Percentiles rank a stretch among this genome's conserved stretches.
phyloP scores from a whole-genome alignment of 2,329 filamentous ascomycete species.

The Aureobasidium leucospermi region DNA sequence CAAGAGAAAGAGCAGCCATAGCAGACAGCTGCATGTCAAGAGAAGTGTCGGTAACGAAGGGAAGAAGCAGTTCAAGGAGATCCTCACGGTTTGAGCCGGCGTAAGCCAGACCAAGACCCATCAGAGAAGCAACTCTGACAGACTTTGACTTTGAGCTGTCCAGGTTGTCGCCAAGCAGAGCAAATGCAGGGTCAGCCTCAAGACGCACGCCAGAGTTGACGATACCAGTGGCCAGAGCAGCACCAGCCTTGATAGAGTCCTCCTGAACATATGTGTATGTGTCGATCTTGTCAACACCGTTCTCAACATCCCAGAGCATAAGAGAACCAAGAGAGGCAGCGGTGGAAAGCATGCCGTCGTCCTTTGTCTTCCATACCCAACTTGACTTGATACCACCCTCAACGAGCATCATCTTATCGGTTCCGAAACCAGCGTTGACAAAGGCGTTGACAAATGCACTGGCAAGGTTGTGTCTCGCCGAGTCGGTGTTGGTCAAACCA shows the following conservation, averaged over 20 bases:
- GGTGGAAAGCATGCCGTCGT: slow-evolving; percentile 94
- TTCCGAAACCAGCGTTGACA: slow-evolving; percentile 89
- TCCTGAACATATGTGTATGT: slow-evolving; percentile 84
- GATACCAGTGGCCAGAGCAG: slow-evolving; percentile 87
- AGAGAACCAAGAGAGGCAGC: slow-evolving; percentile 89
- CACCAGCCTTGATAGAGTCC: slow-evolving; percentile 80
- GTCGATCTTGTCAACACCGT: slow-evolving; percentile 87
- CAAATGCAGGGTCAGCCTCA: slow-evolving; percentile 84
- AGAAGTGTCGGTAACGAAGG: slow-evolving; percentile 76
- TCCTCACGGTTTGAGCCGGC: slow-evolving; percentile 90
- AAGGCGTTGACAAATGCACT: slow-evolving; percentile 96
- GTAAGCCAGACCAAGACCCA: slow-evolving; percentile 92
- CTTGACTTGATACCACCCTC: slow-evolving; percentile 74
- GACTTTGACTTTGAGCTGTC: slow-evolving; percentile 68
- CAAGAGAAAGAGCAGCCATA: slow-evolving; percentile 87
- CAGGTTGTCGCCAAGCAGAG: slow-evolving; percentile 78
- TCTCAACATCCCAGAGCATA: slow-evolving; percentile 88
- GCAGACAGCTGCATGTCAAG: slow-evolving; percentile 93
- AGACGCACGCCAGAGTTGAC: slow-evolving; percentile 87
- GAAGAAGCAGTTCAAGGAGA: slow-evolving; percentile 74
- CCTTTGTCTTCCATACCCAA: slow-evolving; percentile 99
- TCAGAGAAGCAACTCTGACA: slow-evolving; percentile 78
- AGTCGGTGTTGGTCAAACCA: slow-evolving; percentile 90
- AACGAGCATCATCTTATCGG: slow-evolving; percentile 96
- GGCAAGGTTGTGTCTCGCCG: slow-evolving; percentile 88